Percentiles rank a stretch among this genome's conserved stretches.
These are phyloP conservation scores for Eucalyptus erythrocorys DNA, from an alignment of 345 rosid genomes.

Conservation along the genomic window DNA sequence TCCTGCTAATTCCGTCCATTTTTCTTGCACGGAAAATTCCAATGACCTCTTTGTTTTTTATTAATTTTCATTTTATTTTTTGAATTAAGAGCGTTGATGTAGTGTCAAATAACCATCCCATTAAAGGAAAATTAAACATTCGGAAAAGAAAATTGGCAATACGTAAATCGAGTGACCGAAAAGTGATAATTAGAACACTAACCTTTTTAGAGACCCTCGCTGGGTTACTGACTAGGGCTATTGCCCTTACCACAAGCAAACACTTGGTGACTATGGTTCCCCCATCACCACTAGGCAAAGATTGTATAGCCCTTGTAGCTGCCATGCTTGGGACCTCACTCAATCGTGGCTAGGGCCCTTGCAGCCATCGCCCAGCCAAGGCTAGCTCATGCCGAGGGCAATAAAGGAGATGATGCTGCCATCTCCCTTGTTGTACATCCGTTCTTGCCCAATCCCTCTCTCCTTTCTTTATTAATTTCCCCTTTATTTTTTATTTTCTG, in stretches of 20 bases:
- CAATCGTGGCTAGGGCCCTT: fast-evolving
- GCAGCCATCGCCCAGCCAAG: too few relatives aligned
- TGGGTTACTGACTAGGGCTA: fast-evolving
- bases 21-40: too few relatives aligned
- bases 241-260: fast-evolving
- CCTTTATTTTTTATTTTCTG: not conserved
- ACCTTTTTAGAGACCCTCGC: too few relatives aligned
- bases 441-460: not conserved
- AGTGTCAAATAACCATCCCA: not conserved
- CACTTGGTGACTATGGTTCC: fast-evolving
- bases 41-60: not conserved
- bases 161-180: fast-evolving
- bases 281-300: fast-evolving
- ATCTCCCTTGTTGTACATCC: not conserved
- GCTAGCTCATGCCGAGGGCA: too few relatives aligned
- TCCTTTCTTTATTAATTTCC: not conserved
- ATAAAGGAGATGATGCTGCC: not conserved
- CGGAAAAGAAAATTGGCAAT: not conserved
- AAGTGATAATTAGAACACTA: not conserved
- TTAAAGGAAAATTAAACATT: not conserved
- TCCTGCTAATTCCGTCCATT: too few relatives aligned
- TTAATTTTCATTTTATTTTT: not conserved
- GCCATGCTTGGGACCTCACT: not conserved
- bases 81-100: fast-evolving
- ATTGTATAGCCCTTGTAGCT: not conserved